These are phyloP conservation scores for Capsella bursapastoris DNA, from an alignment of 345 rosid genomes.

Conservation along the genomic window DNA sequence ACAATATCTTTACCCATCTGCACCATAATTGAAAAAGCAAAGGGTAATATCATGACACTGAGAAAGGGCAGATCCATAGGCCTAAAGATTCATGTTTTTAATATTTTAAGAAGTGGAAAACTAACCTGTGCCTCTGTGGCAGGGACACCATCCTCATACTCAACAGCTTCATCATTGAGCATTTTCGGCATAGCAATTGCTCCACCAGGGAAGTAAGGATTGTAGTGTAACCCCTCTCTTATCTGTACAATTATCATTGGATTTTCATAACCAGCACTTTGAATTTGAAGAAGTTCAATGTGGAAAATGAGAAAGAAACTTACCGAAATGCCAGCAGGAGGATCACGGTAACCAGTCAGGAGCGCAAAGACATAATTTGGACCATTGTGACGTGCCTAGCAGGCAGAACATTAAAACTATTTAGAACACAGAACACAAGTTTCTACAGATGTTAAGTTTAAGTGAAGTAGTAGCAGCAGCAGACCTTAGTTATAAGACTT, in stretches of 20 bases:
- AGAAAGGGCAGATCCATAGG: conserved; percentile 2
- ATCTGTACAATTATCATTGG: conserved; percentile 55
- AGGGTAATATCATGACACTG: conserved; percentile 12
- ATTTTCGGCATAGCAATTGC: conserved; percentile 99
- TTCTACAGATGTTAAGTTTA: conserved; percentile 20
- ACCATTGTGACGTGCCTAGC: conserved; percentile 98
- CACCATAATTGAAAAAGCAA: conserved; percentile 11
- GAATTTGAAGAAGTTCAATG: background rate
- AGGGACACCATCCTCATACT: conserved; percentile 97
- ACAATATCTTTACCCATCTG: conserved; percentile 99
- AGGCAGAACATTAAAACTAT: conserved; percentile 26
- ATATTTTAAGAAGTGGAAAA: conserved; percentile 8
- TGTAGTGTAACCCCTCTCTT: conserved; percentile 92
- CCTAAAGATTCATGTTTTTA: background rate
- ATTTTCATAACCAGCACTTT: background rate
- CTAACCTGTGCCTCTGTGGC: conserved; percentile 98
- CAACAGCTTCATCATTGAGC: conserved; percentile 96
- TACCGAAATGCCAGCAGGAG: conserved; percentile 97
- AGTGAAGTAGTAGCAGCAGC: conserved; percentile 26
- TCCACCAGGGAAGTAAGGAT: conserved; percentile 99
- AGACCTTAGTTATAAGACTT: conserved; percentile 97
- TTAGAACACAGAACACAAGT: conserved; percentile 10
- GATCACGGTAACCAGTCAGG: conserved; percentile 96
- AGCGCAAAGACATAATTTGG: conserved; percentile 98
- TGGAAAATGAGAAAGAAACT: conserved; percentile 16